These are phyloP conservation scores for Gremmenia infestans DNA, from an alignment of 2,329 filamentous ascomycete genomes.

Conservation along the genomic window DNA sequence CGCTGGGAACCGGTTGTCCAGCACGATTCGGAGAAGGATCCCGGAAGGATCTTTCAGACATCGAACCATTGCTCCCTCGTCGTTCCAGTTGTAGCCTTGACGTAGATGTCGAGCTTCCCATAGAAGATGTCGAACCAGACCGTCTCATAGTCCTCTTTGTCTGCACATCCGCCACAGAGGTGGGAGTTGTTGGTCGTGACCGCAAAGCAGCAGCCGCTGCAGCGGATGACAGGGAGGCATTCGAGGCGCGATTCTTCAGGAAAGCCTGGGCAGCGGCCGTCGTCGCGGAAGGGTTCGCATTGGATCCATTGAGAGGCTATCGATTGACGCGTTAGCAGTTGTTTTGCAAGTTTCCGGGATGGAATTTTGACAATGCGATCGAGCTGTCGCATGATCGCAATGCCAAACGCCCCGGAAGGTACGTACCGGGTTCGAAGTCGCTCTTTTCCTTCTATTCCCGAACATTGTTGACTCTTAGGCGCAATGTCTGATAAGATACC, in stretches of 20 bases:
- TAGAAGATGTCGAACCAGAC: slow-evolving; percentile 66
- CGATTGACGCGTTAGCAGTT: slow-evolving; percentile 19
- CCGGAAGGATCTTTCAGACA: slow-evolving; percentile 85
- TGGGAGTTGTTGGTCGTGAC: slow-evolving; percentile 72
- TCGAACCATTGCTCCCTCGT: slow-evolving; percentile 68
- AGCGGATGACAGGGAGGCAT: slow-evolving; percentile 69
- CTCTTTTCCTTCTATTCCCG: slow-evolving; percentile 33
- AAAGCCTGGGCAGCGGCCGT: slow-evolving; percentile 80
- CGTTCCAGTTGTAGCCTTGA: slow-evolving; percentile 50
- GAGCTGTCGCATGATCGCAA: slow-evolving; percentile 16
- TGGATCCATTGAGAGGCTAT: slow-evolving; percentile 57
- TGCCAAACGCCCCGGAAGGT: slow-evolving; percentile 11
- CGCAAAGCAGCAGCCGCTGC: slow-evolving; percentile 83
- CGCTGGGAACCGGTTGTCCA: slow-evolving; percentile 33
- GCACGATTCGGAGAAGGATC: slow-evolving; percentile 60
- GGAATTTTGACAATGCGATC: slow-evolving; percentile 8
- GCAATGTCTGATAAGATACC: slow-evolving; percentile 14
- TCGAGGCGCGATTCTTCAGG: slow-evolving; percentile 59
- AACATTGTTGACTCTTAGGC: slow-evolving; percentile 29
- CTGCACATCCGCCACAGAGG: slow-evolving; percentile 74
- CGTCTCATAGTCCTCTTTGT: slow-evolving; percentile 80
- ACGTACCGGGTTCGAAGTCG: slow-evolving; percentile 39
- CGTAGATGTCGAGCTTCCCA: slow-evolving; percentile 43
- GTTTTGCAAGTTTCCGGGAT: slow-evolving; percentile 5
- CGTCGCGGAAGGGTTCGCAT: slow-evolving; percentile 67